Conservation (phyloP, 2,329 filamentous ascomycete genomes). For the Ascochyta fabae region DNA sequence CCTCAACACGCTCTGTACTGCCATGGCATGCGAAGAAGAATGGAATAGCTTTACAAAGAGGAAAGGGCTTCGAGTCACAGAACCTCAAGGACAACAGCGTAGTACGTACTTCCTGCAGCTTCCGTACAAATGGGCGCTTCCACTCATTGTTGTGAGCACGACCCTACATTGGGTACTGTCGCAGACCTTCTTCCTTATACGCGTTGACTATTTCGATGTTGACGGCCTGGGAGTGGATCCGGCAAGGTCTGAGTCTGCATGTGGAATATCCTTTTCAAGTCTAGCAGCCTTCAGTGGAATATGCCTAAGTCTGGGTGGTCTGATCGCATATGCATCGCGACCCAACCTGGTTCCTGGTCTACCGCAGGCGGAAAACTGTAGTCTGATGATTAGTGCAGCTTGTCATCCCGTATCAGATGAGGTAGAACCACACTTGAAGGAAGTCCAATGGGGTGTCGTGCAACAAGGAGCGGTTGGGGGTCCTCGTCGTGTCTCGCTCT, state of each 20-base stretch:
- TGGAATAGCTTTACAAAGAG: constrained; percentile 50
- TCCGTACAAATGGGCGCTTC: constrained; percentile 48
- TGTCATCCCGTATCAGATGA: constrained; percentile 30
- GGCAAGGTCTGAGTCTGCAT: constrained; percentile 3
- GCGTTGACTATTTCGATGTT: constrained; percentile 12
- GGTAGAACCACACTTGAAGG: constrained; percentile 19
- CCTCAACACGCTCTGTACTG: constrained; percentile 55
- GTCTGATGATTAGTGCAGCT: constrained; percentile 33
- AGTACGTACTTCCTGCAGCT: constrained; percentile 52
- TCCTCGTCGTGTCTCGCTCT: constrained; percentile 10
- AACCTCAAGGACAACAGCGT: constrained; percentile 41
- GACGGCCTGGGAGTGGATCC: neutral
- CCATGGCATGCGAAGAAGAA: constrained; percentile 56
- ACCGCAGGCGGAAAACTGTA: constrained; percentile 62
- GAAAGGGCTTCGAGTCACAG: constrained; percentile 49
- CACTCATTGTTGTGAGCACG: constrained; percentile 40
- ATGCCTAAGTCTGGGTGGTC: neutral
- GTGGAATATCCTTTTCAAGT: constrained; percentile 13
- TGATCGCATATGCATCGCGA: neutral
- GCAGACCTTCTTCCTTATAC: constrained; percentile 52
- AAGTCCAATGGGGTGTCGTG: constrained; percentile 34
- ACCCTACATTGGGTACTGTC: constrained; percentile 55
- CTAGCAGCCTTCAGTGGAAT: constrained; percentile 5
- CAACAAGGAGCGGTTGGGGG: neutral
- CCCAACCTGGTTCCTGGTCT: constrained; percentile 43